Evolutionary conservation across 2,329 filamentous ascomycete species (phyloP).

Genomic region (Cylindrodendrum hubeiense): DNA sequence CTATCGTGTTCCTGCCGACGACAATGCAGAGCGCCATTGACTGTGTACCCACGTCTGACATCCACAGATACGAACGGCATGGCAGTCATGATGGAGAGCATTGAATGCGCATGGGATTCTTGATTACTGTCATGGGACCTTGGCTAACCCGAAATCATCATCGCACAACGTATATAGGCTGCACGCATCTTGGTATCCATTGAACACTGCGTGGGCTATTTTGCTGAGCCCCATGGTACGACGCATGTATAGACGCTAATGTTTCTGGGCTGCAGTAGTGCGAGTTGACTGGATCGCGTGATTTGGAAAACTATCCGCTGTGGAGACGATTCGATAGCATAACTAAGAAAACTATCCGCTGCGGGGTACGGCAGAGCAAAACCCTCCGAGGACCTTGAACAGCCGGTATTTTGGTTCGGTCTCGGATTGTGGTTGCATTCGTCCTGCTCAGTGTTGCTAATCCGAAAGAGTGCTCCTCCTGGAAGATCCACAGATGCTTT

Average conservation of each 20-base stretch:
- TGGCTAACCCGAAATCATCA: too few relatives aligned
- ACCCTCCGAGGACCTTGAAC: conserved; percentile 14
- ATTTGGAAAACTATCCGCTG: conserved; percentile 6
- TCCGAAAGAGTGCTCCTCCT: not conserved
- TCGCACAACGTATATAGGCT: too few relatives aligned
- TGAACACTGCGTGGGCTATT: too few relatives aligned
- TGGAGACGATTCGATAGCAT: not conserved
- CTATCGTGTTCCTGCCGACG: not conserved
- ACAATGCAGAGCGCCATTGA: not conserved
- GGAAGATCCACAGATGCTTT: not conserved
- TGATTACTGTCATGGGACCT: too few relatives aligned
- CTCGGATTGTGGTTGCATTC: conserved; percentile 1
- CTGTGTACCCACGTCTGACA: not conserved
- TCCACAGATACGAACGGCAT: not conserved
- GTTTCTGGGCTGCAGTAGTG: not conserved
- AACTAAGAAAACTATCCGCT: not conserved
- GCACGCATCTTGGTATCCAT: too few relatives aligned
- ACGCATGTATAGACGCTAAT: not conserved
- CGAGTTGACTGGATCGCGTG: not conserved
- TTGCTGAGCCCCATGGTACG: too few relatives aligned
- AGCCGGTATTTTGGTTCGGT: conserved; percentile 1
- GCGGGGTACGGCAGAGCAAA: not conserved
- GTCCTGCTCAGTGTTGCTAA: not conserved
- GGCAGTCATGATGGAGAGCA: not conserved
- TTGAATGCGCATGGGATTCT: too few relatives aligned